Base-by-base conservation (phyloP, 2,329 filamentous ascomycete species). In the Didymosphaeria variabile region DNA sequence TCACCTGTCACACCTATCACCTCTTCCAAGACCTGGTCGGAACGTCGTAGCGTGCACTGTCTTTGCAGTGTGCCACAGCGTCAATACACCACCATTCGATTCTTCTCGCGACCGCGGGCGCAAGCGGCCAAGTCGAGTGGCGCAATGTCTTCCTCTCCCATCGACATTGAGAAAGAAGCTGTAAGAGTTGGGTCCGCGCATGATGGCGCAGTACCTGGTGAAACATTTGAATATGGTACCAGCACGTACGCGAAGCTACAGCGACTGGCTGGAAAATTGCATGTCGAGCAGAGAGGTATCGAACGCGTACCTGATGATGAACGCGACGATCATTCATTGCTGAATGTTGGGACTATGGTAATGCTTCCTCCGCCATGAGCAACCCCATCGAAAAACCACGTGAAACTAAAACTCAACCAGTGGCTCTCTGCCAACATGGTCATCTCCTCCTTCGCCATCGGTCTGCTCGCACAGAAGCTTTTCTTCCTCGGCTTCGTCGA, bases 351-450 rank as follows among this genome's bases (percentile, higher is more conserved):
- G 54, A 92, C 90, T 29, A 86, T 93, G 87, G 90, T 91, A 83
- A 74, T 84, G 77, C 26, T 21, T 36, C 19, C 40, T 49, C 44
- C 23, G 19, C 45, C 21, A 21, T 8, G n/a, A 23, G 17, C 15
- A 45, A 31, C 4, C 32, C 19, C 32, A 2, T 32, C n/a, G n/a
- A n/a, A n/a, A n/a, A n/a, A n/a, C n/a, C 34, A 40, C 19, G 12
- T 45, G 55, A 23, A 23, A 36, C 32, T 55, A 19, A 23, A 38
- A 40, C 8, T 38, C 6, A 15, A 38, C 64, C 38, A 91, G 88
- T 93, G 91, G 91, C 82, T 92, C 47, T 89, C 90, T 1, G 90
- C 90, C 70, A 93, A 93, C 79, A 88, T 93, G 88, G 89, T 91
- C 56, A 88, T 92, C 51, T 90, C 88, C 26, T 89, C 89, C 15